phyloP scores from a whole-genome alignment of 345 rosid species.

The Eucalyptus regnans region DNA sequence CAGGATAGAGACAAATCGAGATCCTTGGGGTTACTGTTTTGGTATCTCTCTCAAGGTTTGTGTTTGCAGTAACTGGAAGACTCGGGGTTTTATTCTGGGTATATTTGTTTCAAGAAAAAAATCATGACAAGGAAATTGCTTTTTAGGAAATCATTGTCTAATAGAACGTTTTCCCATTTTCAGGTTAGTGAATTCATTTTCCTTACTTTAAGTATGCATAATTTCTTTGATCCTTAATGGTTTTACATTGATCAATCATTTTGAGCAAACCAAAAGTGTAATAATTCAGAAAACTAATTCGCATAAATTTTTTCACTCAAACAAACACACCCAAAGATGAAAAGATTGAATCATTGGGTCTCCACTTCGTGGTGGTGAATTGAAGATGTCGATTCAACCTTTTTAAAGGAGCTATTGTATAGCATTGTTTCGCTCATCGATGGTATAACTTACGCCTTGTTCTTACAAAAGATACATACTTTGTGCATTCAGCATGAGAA shows the following conservation, averaged over 20 bases:
- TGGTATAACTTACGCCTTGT: not conserved
- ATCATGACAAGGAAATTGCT: not conserved
- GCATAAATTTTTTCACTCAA: rapidly evolving
- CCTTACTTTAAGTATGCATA: not conserved
- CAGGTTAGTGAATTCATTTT: not conserved
- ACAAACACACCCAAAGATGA: not conserved
- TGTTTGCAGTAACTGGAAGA: not conserved
- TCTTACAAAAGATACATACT: not conserved
- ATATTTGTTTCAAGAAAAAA: rapidly evolving
- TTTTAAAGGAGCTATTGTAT: not conserved
- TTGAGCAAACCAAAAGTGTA: too few relatives aligned
- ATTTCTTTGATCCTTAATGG: not conserved
- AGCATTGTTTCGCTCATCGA: too few relatives aligned
- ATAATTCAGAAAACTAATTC: too few relatives aligned
- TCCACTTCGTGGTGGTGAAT: not conserved
- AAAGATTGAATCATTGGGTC: not conserved
- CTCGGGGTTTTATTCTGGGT: not conserved
- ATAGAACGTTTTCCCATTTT: too few relatives aligned
- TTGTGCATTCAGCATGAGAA: not conserved
- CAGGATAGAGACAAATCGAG: too few relatives aligned
- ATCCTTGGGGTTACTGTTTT: too few relatives aligned
- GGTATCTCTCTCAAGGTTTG: not conserved
- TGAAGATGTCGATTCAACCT: not conserved
- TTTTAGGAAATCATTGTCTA: not conserved
- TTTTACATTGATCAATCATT: not conserved